Evolutionary conservation across 805 yeast species (phyloP).

Genomic region (Candida tallmaniae): DNA sequence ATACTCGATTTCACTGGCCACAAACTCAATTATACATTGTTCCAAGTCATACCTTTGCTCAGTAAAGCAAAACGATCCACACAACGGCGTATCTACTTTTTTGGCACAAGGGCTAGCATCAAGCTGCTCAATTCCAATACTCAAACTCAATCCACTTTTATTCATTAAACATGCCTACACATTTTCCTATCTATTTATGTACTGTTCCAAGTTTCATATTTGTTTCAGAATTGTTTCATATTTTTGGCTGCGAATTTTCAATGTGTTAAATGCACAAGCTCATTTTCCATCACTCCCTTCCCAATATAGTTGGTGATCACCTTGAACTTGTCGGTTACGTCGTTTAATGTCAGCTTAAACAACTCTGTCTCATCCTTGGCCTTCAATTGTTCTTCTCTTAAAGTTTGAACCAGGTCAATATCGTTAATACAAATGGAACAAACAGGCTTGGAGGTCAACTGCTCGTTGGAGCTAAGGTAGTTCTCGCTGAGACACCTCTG

Average conservation of each 20-base stretch:
- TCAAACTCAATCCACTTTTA: not conserved
- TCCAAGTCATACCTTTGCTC: slow-evolving; percentile 1
- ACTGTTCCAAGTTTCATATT: slow-evolving; percentile 1
- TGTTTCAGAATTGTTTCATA: slow-evolving; percentile 9
- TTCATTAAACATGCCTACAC: not conserved
- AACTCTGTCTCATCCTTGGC: slow-evolving; percentile 59
- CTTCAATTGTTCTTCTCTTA: slow-evolving; percentile 57
- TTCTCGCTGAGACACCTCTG: slow-evolving; percentile 66
- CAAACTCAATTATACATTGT: slow-evolving; percentile 1
- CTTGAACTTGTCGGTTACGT: slow-evolving; percentile 60
- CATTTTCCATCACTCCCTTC: slow-evolving; percentile 72
- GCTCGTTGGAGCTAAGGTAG: slow-evolving; percentile 12
- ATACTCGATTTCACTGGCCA: slow-evolving; percentile 16
- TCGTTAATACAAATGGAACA: slow-evolving; percentile 82
- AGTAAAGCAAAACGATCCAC: too few relatives aligned
- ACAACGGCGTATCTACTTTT: not conserved
- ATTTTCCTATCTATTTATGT: not conserved
- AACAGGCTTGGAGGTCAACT: slow-evolving; percentile 8
- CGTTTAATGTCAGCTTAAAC: slow-evolving; percentile 54
- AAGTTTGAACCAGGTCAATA: slow-evolving; percentile 56
- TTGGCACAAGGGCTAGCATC: not conserved
- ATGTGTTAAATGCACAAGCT: slow-evolving; percentile 14
- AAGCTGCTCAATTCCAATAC: not conserved
- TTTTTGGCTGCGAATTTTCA: slow-evolving; percentile 1
- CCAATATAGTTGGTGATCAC: slow-evolving; percentile 80